A percentile compares a stretch with the other conserved stretches of the same genome.
Conservation (phyloP, 495 filamentous ascomycete genomes). For the Podospora didyma region DNA sequence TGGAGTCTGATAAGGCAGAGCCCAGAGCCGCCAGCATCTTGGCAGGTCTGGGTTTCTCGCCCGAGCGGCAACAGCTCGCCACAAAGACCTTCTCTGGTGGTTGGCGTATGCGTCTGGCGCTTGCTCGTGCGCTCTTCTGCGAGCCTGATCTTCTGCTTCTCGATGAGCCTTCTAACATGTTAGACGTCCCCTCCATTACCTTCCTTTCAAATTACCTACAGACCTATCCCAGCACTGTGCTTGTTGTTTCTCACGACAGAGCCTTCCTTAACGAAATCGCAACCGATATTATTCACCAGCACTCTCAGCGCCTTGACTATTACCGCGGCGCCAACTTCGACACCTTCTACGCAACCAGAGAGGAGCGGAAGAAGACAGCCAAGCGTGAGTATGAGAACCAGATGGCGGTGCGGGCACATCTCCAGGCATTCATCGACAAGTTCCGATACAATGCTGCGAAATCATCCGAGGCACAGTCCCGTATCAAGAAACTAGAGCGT, state of each 20-base stretch:
- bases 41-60: constrained; percentile 93
- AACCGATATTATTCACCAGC: constrained; percentile 99
- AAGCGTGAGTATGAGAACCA: constrained; percentile 99
- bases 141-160: constrained; percentile 95
- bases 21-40: constrained; percentile 92
- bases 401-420: constrained; percentile 86
- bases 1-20: constrained; percentile 99
- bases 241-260: constrained; percentile 98
- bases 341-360: constrained; percentile 95
- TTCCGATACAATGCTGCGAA: constrained; percentile 99
- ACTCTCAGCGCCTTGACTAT: constrained; percentile 95
- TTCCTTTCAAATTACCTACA: constrained; percentile 97
- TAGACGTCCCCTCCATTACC: constrained; percentile 99
- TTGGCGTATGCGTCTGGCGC: constrained; percentile 97
- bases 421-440: constrained; percentile 96
- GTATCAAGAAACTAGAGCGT: constrained; percentile 97
- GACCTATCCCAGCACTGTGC: constrained; percentile 85
- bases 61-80: constrained; percentile 85
- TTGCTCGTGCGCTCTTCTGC: constrained; percentile 95
- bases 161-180: constrained; percentile 99
- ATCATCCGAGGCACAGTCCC: constrained; percentile 93
- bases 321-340: constrained; percentile 98
- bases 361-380: constrained; percentile 94
- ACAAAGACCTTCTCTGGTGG: constrained; percentile 99
- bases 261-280: constrained; percentile 98